Evolutionary conservation across 2,329 filamentous ascomycete genomes (phyloP), one percentile per base, ranked within the genome.

Genomic region (Fusarium dimerum): DNA sequence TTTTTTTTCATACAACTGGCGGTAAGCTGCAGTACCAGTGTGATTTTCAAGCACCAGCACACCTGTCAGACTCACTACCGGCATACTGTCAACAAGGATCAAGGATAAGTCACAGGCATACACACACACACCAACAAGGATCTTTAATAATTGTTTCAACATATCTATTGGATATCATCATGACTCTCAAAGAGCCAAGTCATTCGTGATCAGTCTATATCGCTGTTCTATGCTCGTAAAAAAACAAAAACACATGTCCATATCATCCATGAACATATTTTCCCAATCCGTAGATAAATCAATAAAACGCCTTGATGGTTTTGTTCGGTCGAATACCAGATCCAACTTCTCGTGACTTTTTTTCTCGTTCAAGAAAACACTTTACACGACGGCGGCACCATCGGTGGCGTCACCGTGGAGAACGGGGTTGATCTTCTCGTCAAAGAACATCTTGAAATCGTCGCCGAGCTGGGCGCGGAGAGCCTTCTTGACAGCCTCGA

Each of bases 391-490:
- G 40, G 59, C 62, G 15, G 61, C 63, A 5, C 43, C 51, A 5
- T 66, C 63, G 6, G 53, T 72, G 29, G 59, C 59, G 6, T 47
- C 36, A 12, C 76, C 78, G 63, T 82, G 77, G 15, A 81, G 76
- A 40, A 88, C 79, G 36, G 87, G 87, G 76, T 90, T 90, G 61
- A 90, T 81, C 62, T 79, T 79, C 70, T 87, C 85, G 65, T 87
- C 83, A 73, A 88, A 91, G 73, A 83, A 80, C 71, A 89, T 85
- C 76, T 84, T 82, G 76, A 91, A 91, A 61, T 90, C 86, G 40
- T 84, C 66, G n/a, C 88, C 87, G 7, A 91, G 73, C 74, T 91
- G 78, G 74, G 88, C 88, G 64, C 77, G 76, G 57, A 90, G 76
- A 6, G 86, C 86, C 42, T 55, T 63, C 63, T 65, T 78, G 47